Conservation (phyloP, 331 rosid genomes). For the Erythrophleum ivorense region DNA sequence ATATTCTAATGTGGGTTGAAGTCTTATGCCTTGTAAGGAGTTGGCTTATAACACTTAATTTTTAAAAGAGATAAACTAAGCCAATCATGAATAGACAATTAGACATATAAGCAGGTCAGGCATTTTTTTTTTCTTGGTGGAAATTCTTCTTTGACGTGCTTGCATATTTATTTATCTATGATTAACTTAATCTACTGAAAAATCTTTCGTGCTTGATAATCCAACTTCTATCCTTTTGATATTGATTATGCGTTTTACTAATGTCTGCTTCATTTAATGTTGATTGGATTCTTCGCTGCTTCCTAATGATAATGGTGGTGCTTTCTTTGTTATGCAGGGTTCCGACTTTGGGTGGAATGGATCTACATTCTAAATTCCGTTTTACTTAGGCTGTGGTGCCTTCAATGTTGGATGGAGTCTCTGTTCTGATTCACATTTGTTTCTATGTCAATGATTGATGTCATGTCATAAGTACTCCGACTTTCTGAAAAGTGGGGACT, state of each 20-base stretch:
- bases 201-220: slow-evolving; percentile 3
- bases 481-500: slow-evolving; percentile 19
- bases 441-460: slow-evolving; percentile 30
- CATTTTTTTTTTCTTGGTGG: not conserved
- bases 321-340: slow-evolving; percentile 65
- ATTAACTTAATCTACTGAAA: not conserved
- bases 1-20: not conserved
- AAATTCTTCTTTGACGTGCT: not conserved
- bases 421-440: slow-evolving; percentile 15
- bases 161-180: not conserved
- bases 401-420: slow-evolving; percentile 30
- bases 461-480: not conserved
- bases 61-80: not conserved
- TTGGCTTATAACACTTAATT: not conserved
- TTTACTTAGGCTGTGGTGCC: slow-evolving; percentile 24
- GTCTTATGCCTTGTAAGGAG: not conserved
- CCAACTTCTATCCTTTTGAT: not conserved
- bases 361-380: slow-evolving; percentile 61
- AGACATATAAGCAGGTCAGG: not conserved
- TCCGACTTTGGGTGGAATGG: slow-evolving; percentile 94
- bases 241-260: slow-evolving; percentile 6
- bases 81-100: not conserved
- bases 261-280: slow-evolving; percentile 10
- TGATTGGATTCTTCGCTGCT: not conserved
- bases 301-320: slow-evolving; percentile 36